Base-by-base conservation (phyloP, 345 rosid genomes). In the Hibiscus trionum region DNA sequence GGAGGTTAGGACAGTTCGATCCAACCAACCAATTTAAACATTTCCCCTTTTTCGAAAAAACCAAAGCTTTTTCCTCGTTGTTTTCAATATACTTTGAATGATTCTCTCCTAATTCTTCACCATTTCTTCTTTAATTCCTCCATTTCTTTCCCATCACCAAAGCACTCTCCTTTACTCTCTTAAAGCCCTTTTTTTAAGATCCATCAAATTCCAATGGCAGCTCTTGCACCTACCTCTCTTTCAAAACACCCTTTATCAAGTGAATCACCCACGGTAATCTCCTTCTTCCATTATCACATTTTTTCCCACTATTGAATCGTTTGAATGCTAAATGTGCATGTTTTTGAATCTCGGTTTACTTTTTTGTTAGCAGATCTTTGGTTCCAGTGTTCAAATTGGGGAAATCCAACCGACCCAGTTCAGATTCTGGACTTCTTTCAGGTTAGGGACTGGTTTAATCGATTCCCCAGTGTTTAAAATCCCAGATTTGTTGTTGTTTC, bases 321-420 rank as follows among this genome's bases (percentile, higher is more conserved):
- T 29, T 50, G 2, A 29, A 16, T 49, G n/a, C 58, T 49, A 0
- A 4, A 16, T 29, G 9, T 16, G 4, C 39, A 26, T 47, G 42
- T 4, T 50, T n/a, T 4, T 68, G 44, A 68, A 50, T 50, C 26
- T 29, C 60, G 35, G 71, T 68, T 68, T 68, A 3, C 59, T 68
- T 19, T 68, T 58, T 68, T 68, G 16, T 52, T 29, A 50, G 59
- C 71, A n/a, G 59, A 68, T 68, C 60, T 68, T 68, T 68, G 59
- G 10, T 50, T 68, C 59, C 44, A 27, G 16, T 42, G 16, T 9
- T 21, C 56, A 68, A 68, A 68, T 58, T 68, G 44, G 42, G 59
- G 15, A 68, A 29, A 49, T 68, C 29, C 71, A 9, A 5, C 44
- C 55, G 4, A 68, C 59, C 71, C 71, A 68, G 27, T 50, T 68